These are phyloP conservation scores for Fistulinella prunicolor DNA, from an alignment of 768 basidiomycete genomes.

Conservation along the genomic window DNA sequence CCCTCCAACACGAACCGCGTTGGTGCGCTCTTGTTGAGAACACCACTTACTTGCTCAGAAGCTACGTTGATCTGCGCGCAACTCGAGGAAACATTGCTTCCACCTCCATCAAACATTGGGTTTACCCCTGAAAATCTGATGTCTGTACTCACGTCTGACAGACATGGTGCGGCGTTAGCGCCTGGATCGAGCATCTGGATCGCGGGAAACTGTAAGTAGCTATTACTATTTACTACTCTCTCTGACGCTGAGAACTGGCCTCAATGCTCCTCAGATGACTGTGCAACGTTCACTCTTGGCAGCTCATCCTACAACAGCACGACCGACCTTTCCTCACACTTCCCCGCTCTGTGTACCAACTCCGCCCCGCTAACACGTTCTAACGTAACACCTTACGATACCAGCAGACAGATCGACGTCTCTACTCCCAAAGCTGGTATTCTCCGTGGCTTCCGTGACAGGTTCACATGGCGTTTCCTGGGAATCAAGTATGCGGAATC, in stretches of 20 bases:
- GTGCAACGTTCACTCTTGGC: slow-evolving; percentile 1
- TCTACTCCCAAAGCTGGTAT: slow-evolving; percentile 15
- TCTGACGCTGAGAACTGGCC: not conserved
- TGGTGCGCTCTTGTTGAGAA: slow-evolving; percentile 8
- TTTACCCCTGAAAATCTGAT: not conserved
- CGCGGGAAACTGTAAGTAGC: not conserved
- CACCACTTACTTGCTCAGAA: slow-evolving; percentile 4
- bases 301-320: not conserved
- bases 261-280: not conserved
- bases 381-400: slow-evolving; percentile 17
- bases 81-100: slow-evolving; percentile 8
- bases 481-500: slow-evolving; percentile 14
- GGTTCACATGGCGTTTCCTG: slow-evolving; percentile 18
- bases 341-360: slow-evolving; percentile 19
- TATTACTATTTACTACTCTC: too few relatives aligned
- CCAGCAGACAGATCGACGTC: slow-evolving; percentile 11
- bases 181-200: slow-evolving; percentile 8
- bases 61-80: not conserved
- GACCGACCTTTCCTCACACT: not conserved
- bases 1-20: slow-evolving; percentile 12
- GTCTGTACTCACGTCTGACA: slow-evolving; percentile 3
- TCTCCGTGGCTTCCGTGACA: slow-evolving; percentile 18
- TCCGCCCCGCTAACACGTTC: slow-evolving; percentile 20
- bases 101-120: not conserved
- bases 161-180: slow-evolving; percentile 4